Evolutionary conservation across 2,329 filamentous ascomycete species (phyloP).

Genomic region (Colletotrichum agaves): DNA sequence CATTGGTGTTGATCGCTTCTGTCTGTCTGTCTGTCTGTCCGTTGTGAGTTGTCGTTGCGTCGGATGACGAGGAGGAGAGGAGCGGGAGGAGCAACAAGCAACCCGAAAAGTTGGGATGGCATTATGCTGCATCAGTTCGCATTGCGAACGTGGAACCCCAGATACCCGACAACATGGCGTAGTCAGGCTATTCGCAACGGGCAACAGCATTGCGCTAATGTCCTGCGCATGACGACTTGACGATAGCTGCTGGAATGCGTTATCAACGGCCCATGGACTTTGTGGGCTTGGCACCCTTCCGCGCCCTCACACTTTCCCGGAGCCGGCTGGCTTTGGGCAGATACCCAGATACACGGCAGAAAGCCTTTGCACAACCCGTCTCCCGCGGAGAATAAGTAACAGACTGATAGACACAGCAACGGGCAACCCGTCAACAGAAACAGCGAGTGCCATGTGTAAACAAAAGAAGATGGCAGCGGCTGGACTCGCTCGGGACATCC

Average conservation of each 20-base stretch:
- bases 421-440: slow-evolving; percentile 36
- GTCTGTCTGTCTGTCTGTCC: too few relatives aligned
- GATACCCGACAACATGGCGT: slow-evolving; percentile 13
- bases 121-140: slow-evolving; percentile 27
- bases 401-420: slow-evolving; percentile 9
- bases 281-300: slow-evolving; percentile 17
- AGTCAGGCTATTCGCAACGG: slow-evolving; percentile 22
- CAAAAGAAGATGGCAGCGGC: slow-evolving; percentile 27
- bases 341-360: not conserved
- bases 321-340: not conserved
- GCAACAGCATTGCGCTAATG: slow-evolving; percentile 34
- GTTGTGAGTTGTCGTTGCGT: slow-evolving; percentile 7
- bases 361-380: slow-evolving; percentile 10
- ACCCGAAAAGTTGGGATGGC: slow-evolving; percentile 13
- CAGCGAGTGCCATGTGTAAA: slow-evolving; percentile 32
- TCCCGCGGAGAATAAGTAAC: slow-evolving; percentile 16
- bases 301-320: not conserved
- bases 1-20: too few relatives aligned
- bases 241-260: slow-evolving; percentile 22
- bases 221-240: slow-evolving; percentile 29
- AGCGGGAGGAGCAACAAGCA: not conserved
- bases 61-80: slow-evolving; percentile 4
- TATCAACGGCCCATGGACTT: slow-evolving; percentile 32
- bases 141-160: slow-evolving; percentile 23
- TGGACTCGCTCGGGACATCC: slow-evolving; percentile 35